Evolutionary conservation across 2,329 filamentous ascomycete genomes (phyloP).

Genomic region (Ustulina deusta): DNA sequence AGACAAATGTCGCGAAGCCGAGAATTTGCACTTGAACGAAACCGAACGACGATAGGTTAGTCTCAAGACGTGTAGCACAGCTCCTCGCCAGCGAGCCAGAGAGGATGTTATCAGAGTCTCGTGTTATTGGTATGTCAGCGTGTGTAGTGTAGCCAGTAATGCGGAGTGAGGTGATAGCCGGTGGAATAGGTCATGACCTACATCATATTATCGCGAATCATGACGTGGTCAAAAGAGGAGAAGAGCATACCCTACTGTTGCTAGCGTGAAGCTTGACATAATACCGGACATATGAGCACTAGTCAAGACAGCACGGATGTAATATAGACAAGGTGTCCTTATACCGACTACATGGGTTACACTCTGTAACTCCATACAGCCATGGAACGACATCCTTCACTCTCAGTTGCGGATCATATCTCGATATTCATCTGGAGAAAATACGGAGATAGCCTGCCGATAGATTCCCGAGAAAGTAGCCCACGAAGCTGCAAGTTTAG

Average conservation of each 20-base stretch:
- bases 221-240: constrained; percentile 36
- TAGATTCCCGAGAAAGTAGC: constrained; percentile 17
- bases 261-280: constrained; percentile 16
- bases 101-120: constrained; percentile 9
- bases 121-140: constrained; percentile 40
- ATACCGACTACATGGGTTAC: neutral
- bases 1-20: constrained; percentile 27
- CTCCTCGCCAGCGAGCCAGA: constrained; percentile 2
- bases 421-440: neutral
- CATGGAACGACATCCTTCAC: neutral
- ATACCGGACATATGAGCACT: neutral
- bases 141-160: constrained; percentile 39
- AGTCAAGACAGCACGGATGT: neutral
- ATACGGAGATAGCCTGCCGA: constrained; percentile 7
- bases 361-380: neutral
- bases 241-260: constrained; percentile 2
- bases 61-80: constrained; percentile 26
- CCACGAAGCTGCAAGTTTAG: neutral
- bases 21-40: constrained; percentile 19
- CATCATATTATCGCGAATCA: constrained; percentile 32
- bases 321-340: neutral
- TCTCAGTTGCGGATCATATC: neutral
- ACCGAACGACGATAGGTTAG: constrained; percentile 20
- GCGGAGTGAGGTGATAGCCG: constrained; percentile 31
- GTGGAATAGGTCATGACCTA: constrained; percentile 28